Percentiles rank a stretch among this genome's conserved stretches.
Conservation (phyloP, 306 rosid genomes). For the Medicago lupulina region DNA sequence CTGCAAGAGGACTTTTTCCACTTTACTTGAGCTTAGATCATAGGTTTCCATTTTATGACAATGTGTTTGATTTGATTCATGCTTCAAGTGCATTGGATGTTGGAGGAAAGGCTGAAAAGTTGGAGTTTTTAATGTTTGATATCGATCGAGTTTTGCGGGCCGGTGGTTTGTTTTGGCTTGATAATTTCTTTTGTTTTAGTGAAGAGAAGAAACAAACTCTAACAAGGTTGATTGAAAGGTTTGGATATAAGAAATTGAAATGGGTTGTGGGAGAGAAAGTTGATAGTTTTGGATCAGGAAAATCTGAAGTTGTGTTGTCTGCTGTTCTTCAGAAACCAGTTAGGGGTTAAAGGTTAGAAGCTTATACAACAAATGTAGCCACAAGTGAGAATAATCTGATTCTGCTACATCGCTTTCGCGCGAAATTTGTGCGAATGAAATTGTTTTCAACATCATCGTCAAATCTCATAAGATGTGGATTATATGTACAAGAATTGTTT, state of each 20-base stretch:
- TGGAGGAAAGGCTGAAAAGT: conserved; percentile 71
- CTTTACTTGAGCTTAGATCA: conserved; percentile 82
- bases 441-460: conserved; percentile 48
- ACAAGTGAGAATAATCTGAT: conserved; percentile 49
- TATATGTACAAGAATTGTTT: conserved; percentile 51
- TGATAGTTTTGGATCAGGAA: conserved; percentile 61
- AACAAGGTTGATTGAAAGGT: conserved; percentile 80
- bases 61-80: conserved; percentile 81
- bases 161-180: conserved; percentile 93
- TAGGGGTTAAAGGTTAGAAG: conserved; percentile 55
- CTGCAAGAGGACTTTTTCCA: conserved; percentile 91
- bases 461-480: conserved; percentile 52
- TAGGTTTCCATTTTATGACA: conserved; percentile 87
- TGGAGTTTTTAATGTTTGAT: conserved; percentile 91
- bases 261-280: conserved; percentile 93
- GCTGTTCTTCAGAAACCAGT: conserved; percentile 89
- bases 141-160: conserved; percentile 81
- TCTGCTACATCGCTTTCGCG: conserved; percentile 39
- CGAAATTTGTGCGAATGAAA: conserved; percentile 45
- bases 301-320: conserved; percentile 70
- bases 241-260: conserved; percentile 89
- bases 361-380: conserved; percentile 39
- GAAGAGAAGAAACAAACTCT: conserved; percentile 74
- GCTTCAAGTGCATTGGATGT: conserved; percentile 69
- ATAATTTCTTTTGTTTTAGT: conserved; percentile 71